Conservation (phyloP, 768 basidiomycete species). For the Leccinum rimulosum region DNA sequence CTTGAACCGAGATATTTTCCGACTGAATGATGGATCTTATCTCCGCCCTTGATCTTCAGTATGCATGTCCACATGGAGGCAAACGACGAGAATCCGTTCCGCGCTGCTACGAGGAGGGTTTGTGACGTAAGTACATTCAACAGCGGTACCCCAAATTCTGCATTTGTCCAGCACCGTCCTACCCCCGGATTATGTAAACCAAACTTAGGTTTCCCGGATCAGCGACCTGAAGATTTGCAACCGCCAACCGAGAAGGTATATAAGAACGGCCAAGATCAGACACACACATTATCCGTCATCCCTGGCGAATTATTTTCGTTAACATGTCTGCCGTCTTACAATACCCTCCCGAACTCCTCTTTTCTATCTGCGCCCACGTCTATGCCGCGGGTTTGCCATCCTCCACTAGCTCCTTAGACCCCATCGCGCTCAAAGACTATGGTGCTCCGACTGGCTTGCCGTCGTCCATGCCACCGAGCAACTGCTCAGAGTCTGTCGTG, state of each 20-base stretch:
- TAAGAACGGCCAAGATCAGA: slow-evolving; percentile 1
- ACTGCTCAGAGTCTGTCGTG: slow-evolving; percentile 65
- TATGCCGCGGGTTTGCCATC: slow-evolving; percentile 63
- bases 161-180: slow-evolving; percentile 2
- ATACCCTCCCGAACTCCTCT: slow-evolving; percentile 72
- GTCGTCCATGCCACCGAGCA: slow-evolving; percentile 67
- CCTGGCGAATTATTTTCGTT: not conserved
- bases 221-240: slow-evolving; percentile 1
- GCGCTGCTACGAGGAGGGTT: not conserved
- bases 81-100: not conserved
- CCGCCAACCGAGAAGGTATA: slow-evolving; percentile 6
- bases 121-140: slow-evolving; percentile 2
- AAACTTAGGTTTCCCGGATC: not conserved
- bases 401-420: slow-evolving; percentile 61
- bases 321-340: slow-evolving; percentile 34
- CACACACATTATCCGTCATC: not conserved
- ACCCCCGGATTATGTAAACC: slow-evolving; percentile 25
- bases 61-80: not conserved
- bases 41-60: not conserved
- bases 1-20: not conserved
- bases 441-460: slow-evolving; percentile 60
- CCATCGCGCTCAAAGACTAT: slow-evolving; percentile 48
- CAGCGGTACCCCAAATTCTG: slow-evolving; percentile 7
- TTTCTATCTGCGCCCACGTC: slow-evolving; percentile 69
- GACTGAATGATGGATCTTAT: not conserved